A percentile compares a stretch with the other conserved stretches of the same genome.
Evolutionary conservation across 495 filamentous ascomycete genomes (phyloP).

Genomic region (Hyaloscypha hepaticicola): DNA sequence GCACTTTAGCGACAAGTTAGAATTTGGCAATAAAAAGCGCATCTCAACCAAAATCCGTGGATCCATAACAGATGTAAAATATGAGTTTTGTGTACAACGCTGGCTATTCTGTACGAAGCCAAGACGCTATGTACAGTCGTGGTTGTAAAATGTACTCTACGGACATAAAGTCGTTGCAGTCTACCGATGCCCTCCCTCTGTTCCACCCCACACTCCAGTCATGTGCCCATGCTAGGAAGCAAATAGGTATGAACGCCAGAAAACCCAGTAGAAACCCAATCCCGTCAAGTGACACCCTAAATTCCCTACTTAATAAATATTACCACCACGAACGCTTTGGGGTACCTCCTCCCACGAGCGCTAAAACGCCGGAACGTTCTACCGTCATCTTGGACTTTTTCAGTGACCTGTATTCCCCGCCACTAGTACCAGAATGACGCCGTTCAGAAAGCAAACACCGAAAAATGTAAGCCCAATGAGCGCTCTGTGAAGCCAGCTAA

Average conservation of each 20-base stretch:
- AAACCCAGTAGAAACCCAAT: neutral
- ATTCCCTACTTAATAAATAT: neutral
- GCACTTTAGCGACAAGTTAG: neutral
- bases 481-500: slow-evolving; percentile 41
- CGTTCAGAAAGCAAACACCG: slow-evolving; percentile 48
- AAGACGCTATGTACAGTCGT: too few relatives aligned
- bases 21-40: too few relatives aligned
- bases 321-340: neutral
- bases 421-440: slow-evolving; percentile 49
- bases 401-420: slow-evolving; percentile 33
- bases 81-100: too few relatives aligned
- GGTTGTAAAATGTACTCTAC: neutral
- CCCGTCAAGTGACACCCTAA: neutral
- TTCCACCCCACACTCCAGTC: too few relatives aligned
- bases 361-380: neutral
- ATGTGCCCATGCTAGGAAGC: neutral
- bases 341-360: neutral
- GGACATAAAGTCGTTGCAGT: neutral
- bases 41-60: too few relatives aligned
- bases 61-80: too few relatives aligned
- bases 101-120: too few relatives aligned
- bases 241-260: neutral
- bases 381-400: neutral
- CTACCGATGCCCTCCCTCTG: neutral
- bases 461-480: slow-evolving; percentile 47